These are phyloP conservation scores for Starmerella floris DNA, from an alignment of 805 yeast genomes.

Conservation along the genomic window DNA sequence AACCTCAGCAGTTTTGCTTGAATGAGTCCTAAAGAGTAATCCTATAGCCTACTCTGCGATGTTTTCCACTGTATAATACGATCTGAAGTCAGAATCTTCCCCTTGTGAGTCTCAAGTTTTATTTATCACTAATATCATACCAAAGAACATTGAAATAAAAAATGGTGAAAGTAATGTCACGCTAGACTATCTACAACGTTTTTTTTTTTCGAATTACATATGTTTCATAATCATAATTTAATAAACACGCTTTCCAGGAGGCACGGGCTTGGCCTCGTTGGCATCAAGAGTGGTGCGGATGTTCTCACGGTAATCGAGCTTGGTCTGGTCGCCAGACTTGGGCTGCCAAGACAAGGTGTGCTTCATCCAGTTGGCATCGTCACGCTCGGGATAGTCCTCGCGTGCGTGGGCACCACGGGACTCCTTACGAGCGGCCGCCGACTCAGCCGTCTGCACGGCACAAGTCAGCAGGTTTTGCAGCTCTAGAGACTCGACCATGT, in stretches of 20 bases:
- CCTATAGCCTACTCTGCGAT: too few species aligned
- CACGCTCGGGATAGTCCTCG: constrained; percentile 94
- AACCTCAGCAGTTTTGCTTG: too few species aligned
- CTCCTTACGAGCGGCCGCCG: constrained; percentile 92
- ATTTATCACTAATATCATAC: too few species aligned
- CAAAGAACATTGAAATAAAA: too few species aligned
- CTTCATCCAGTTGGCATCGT: constrained; percentile 95
- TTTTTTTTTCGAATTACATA: too few species aligned
- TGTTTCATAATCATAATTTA: constrained; percentile 28
- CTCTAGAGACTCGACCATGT: constrained; percentile 89
- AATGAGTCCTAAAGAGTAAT: too few species aligned
- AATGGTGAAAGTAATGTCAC: too few species aligned
- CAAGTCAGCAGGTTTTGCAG: constrained; percentile 92
- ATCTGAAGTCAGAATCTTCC: too few species aligned
- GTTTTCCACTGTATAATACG: too few species aligned
- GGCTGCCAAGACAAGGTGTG: constrained; percentile 90
- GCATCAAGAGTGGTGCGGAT: constrained; percentile 75
- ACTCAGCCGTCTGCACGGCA: constrained; percentile 87
- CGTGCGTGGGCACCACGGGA: constrained; percentile 99
- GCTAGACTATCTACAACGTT: too few species aligned
- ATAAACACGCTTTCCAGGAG: constrained; percentile 93
- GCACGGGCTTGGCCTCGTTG: constrained; percentile 85
- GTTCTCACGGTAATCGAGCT: constrained; percentile 75
- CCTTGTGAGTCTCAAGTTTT: too few species aligned
- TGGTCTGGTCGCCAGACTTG: constrained; percentile 53